phyloP scores from a whole-genome alignment of 2,329 filamentous ascomycete genomes.

The Tolypocladium ophioglossoides region DNA sequence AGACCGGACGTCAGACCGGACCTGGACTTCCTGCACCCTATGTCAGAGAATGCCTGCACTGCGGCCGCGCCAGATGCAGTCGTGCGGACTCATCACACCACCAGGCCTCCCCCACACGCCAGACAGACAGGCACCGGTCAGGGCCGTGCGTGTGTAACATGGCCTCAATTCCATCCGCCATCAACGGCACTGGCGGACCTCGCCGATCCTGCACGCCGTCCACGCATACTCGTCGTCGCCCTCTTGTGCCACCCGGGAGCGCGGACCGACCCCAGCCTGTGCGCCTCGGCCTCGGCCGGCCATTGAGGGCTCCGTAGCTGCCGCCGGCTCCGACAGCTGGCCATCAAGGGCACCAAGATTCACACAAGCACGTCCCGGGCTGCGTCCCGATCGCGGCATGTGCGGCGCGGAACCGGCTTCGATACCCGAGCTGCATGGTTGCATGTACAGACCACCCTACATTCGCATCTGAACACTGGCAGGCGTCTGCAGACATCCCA shows the following conservation, averaged over 20 bases:
- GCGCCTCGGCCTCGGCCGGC: not conserved
- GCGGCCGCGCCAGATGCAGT: too few relatives aligned
- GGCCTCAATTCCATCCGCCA: too few relatives aligned
- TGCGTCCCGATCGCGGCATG: not conserved
- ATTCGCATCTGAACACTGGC: not conserved
- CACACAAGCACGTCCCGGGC: not conserved
- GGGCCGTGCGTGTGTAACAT: too few relatives aligned
- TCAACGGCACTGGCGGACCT: too few relatives aligned
- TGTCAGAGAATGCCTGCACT: too few relatives aligned
- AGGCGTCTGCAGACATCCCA: not conserved
- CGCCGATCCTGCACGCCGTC: not conserved
- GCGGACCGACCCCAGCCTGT: not conserved
- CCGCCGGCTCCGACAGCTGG: not conserved
- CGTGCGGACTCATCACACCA: too few relatives aligned
- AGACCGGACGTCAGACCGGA: too few relatives aligned
- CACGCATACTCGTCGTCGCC: not conserved
- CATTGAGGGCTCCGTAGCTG: not conserved
- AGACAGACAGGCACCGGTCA: too few relatives aligned
- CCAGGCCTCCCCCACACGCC: too few relatives aligned
- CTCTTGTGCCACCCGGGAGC: not conserved
- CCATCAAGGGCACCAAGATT: not conserved
- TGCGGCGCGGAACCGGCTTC: not conserved
- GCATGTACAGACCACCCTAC: not conserved
- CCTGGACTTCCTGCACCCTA: too few relatives aligned
- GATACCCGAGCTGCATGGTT: not conserved